These are phyloP conservation scores for Apophysomyces variabilis DNA, from an alignment of 371 early-diverging fungal species.

Conservation along the genomic window DNA sequence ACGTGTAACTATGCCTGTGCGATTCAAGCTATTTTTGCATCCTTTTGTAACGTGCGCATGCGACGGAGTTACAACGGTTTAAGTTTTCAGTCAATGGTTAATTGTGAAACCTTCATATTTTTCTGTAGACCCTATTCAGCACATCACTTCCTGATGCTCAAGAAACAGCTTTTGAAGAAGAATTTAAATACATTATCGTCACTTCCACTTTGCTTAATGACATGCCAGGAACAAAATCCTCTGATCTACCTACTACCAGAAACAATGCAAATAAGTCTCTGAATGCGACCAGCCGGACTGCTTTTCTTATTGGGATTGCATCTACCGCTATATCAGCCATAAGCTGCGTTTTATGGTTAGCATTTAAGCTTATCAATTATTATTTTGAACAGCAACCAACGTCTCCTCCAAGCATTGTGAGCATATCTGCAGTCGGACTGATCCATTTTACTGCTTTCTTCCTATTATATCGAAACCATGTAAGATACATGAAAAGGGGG, in stretches of 20 bases:
- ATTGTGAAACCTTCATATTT: not conserved
- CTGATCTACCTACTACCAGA: not conserved
- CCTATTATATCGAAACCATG: slow-evolving; percentile 16
- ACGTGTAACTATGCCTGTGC: slow-evolving; percentile 7
- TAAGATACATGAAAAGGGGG: slow-evolving; percentile 1
- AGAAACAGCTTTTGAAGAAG: slow-evolving; percentile 62
- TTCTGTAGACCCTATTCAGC: slow-evolving; percentile 43
- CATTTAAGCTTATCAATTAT: not conserved
- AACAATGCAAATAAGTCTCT: not conserved
- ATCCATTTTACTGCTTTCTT: slow-evolving; percentile 12
- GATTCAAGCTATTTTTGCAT: slow-evolving; percentile 6
- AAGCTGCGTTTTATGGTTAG: slow-evolving; percentile 17
- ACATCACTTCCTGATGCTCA: slow-evolving; percentile 49
- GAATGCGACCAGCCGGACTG: slow-evolving; percentile 2
- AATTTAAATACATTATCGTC: slow-evolving; percentile 60
- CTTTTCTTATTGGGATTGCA: not conserved
- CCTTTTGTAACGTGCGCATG: slow-evolving; percentile 5
- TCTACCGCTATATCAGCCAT: slow-evolving; percentile 10
- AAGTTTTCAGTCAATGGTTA: slow-evolving; percentile 12
- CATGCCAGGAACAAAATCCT: slow-evolving; percentile 30
- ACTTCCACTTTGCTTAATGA: slow-evolving; percentile 56
- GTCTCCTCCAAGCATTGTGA: slow-evolving; percentile 4
- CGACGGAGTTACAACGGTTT: slow-evolving; percentile 10
- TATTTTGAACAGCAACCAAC: not conserved
- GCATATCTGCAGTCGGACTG: not conserved